Evolutionary conservation across 352 stramenopile species (phyloP), one percentile per base, ranked within the genome.

Genomic region (Globisporangium iwayamae): DNA sequence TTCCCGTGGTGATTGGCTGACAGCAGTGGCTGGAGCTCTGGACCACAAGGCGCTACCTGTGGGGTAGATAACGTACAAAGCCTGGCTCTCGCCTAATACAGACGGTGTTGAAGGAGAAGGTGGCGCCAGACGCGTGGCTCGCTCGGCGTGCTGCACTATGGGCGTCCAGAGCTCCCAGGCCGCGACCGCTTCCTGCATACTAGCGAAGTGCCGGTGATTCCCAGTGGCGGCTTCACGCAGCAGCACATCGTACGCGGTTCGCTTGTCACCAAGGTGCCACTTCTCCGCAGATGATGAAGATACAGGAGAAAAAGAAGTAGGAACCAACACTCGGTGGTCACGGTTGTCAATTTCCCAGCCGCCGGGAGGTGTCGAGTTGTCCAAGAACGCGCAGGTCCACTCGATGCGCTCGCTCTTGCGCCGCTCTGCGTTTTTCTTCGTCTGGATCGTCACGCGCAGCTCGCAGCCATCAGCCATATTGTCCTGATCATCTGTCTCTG

Each of bases 151-250:
- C 25, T 84, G 46, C n/a, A 83, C 60, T 34, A 94, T 68, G 6
- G 83, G 80, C 11, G 71, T 83, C 81, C 83, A 94, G 10, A 93
- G 20, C 13, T 30, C 56, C 82, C 83, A 94, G 3, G 81, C 70
- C 10, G 81, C 78, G 22, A 91, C 60, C 6, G 91, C 63, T 32
- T 94, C 80, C 20, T 86, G 65, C 10, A 94, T 48, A 30, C 77
- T 73, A 13, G 74, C 74, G 52, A 89, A 90, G 20, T 85, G 62
- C 9, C 54, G 48, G 10, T 50, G 66, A 22, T 63, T 60, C 13
- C 63, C 77, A 4, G 18, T 38, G 16, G 50, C 51, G 3, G 75
- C 67, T 46, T 76, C 68, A 5, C 22, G 55, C 8, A 83, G 54
- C 6, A 83, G 39, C 1, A 67, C 47, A 46, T 83, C 75, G 39